Evolutionary conservation across 108 stramenopile genomes (phyloP), one percentile per base, ranked within the genome.

Genomic region (Fragilariopsis cylindrus): DNA sequence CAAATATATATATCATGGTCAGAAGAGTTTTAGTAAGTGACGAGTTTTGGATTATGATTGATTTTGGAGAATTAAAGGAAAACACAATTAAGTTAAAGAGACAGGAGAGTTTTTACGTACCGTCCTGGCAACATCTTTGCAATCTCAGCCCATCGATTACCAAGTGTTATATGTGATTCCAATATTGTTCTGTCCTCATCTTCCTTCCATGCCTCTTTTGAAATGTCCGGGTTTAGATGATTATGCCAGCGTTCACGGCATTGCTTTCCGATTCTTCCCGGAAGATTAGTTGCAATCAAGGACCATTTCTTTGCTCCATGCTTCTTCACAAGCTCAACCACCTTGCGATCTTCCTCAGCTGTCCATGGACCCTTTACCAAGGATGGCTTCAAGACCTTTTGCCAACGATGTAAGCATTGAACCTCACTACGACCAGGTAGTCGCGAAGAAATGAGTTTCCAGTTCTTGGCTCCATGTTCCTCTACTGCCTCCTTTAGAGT

Each of bases 181-280:
- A 97, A 74, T 41, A 95, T 87, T 30, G 68, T 85, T n/a, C 87
- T 69, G 72, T 98, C 97, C 74, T 99, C 98, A 46, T 94, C 93
- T 54, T 70, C 77, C 49, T 81, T 88, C 98, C 98, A 99, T 43
- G 92, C 88, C 52, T 78, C 90, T 81, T 96, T 96, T 72, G 81
- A 87, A 69, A 99, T 96, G 57, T 86, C 78, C 8, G 97, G 98
- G 76, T 96, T 90, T n/a, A 98, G 85, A 79, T 99, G 99, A 83
- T 99, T 99, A 75, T 95, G 96, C 98, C 98, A 99, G 41, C 99
- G 90, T 82, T 99, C 99, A 11, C 99, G 83, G 88, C 98, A 99
- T 85, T 99, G 99, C 84, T 99, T 99, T 21, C 99, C 99, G 68
- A 95, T 96, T 12, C 99, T 91, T 15, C 98, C 99, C 11, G 97